Conservation (phyloP, 2,329 filamentous ascomycete species). For the Colletotrichum musae region DNA sequence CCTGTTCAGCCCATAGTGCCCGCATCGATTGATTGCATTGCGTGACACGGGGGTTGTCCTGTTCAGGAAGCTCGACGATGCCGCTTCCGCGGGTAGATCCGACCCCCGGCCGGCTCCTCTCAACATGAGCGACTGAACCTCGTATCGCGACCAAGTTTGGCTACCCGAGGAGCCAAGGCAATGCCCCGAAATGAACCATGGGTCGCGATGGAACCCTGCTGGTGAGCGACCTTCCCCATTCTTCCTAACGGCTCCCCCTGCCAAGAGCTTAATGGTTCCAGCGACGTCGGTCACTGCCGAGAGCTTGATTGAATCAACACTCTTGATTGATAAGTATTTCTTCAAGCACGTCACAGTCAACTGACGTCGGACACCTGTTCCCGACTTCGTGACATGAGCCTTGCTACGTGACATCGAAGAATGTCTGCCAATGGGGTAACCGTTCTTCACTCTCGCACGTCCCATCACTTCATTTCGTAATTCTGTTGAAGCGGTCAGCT, state of each 20-base stretch:
- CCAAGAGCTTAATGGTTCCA: conserved; percentile 22
- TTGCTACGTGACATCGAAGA: no score
- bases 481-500: no score
- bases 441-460: background rate
- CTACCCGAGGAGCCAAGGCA: conserved; percentile 17
- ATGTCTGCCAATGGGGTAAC: no score
- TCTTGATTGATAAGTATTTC: background rate
- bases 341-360: background rate
- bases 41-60: conserved; percentile 34
- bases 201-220: conserved; percentile 31
- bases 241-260: conserved; percentile 20
- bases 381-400: no score
- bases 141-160: conserved; percentile 6
- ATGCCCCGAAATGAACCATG: conserved; percentile 31
- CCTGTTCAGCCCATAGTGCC: background rate
- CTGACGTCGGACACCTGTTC: background rate
- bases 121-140: background rate
- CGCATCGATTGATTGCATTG: conserved; percentile 8
- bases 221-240: conserved; percentile 30
- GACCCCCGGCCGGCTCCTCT: conserved; percentile 29
- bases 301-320: background rate
- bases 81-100: conserved; percentile 30
- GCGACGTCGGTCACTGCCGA: conserved; percentile 33
- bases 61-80: conserved; percentile 34
- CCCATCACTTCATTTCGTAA: no score